Evolutionary conservation across 2,329 filamentous ascomycete species (phyloP).

Genomic region (Periglandula ipomoeae): DNA sequence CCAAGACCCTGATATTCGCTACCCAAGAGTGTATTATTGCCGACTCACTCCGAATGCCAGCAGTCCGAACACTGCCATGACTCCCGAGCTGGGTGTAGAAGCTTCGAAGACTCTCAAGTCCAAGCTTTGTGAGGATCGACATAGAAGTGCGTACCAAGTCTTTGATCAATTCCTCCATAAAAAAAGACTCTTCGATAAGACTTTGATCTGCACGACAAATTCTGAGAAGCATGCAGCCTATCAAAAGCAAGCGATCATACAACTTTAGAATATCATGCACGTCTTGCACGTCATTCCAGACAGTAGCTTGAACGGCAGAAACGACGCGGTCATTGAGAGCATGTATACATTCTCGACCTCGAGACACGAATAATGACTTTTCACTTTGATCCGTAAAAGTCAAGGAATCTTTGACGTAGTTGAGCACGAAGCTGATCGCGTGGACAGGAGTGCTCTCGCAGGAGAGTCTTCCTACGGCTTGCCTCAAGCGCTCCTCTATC

Average conservation of each 20-base stretch:
- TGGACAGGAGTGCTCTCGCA: slow-evolving; percentile 14
- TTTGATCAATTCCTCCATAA: slow-evolving; percentile 40
- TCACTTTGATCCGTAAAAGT: slow-evolving; percentile 26
- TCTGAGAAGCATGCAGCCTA: slow-evolving; percentile 28
- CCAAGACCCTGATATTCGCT: slow-evolving; percentile 44
- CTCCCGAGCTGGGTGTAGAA: slow-evolving; percentile 42
- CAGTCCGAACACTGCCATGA: slow-evolving; percentile 33
- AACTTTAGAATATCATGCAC: slow-evolving; percentile 14
- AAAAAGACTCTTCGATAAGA: slow-evolving; percentile 27
- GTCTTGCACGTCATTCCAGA: not conserved
- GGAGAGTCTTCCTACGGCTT: not conserved
- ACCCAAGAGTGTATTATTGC: slow-evolving; percentile 47
- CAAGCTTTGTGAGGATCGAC: slow-evolving; percentile 30
- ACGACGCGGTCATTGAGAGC: slow-evolving; percentile 28
- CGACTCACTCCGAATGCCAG: slow-evolving; percentile 41
- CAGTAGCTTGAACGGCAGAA: slow-evolving; percentile 8
- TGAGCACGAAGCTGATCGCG: slow-evolving; percentile 36
- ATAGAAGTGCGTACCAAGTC: slow-evolving; percentile 29
- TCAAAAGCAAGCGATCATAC: slow-evolving; percentile 22
- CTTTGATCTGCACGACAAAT: slow-evolving; percentile 30
- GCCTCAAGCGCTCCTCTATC: slow-evolving; percentile 15
- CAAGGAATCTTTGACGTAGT: slow-evolving; percentile 36
- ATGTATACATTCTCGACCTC: slow-evolving; percentile 33
- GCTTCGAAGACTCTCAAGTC: slow-evolving; percentile 32
- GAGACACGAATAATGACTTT: slow-evolving; percentile 32